phyloP scores from a whole-genome alignment of 768 basidiomycete genomes.

The Boletus sensibilis region DNA sequence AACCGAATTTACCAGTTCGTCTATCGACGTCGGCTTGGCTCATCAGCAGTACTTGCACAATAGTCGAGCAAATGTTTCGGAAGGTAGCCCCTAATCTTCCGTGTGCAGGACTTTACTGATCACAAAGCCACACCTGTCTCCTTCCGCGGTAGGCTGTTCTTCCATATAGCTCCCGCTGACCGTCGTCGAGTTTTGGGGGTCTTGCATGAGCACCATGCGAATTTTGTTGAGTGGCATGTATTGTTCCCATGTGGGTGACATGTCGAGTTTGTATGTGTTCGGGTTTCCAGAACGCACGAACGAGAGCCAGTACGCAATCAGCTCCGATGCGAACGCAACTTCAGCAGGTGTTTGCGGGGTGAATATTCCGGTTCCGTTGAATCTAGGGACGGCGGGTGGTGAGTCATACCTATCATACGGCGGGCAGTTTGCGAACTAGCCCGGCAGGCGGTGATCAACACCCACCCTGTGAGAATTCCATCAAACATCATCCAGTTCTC shows the following conservation, averaged over 20 bases:
- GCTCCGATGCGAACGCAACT: slow-evolving; percentile 52
- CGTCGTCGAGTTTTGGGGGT: slow-evolving; percentile 25
- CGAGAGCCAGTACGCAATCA: slow-evolving; percentile 66
- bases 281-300: slow-evolving; percentile 59
- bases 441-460: neutral
- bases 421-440: neutral
- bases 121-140: slow-evolving; percentile 38
- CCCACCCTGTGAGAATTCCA: slow-evolving; percentile 59
- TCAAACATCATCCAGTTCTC: slow-evolving; percentile 72
- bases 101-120: slow-evolving; percentile 33
- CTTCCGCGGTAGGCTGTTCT: slow-evolving; percentile 37
- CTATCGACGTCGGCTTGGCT: too few species aligned
- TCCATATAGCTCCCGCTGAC: slow-evolving; percentile 45
- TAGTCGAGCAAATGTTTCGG: neutral
- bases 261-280: slow-evolving; percentile 51
- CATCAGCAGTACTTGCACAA: neutral
- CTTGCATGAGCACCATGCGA: slow-evolving; percentile 49
- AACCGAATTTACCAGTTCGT: too few species aligned
- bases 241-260: slow-evolving; percentile 50
- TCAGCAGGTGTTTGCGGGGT: slow-evolving; percentile 45
- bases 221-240: slow-evolving; percentile 33
- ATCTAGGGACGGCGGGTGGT: slow-evolving; percentile 24
- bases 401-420: slow-evolving; percentile 18
- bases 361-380: slow-evolving; percentile 55
- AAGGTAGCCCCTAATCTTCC: slow-evolving; percentile 33